phyloP scores from a whole-genome alignment of 148 eudicot genomes.

The Rhododendron ovatum region DNA sequence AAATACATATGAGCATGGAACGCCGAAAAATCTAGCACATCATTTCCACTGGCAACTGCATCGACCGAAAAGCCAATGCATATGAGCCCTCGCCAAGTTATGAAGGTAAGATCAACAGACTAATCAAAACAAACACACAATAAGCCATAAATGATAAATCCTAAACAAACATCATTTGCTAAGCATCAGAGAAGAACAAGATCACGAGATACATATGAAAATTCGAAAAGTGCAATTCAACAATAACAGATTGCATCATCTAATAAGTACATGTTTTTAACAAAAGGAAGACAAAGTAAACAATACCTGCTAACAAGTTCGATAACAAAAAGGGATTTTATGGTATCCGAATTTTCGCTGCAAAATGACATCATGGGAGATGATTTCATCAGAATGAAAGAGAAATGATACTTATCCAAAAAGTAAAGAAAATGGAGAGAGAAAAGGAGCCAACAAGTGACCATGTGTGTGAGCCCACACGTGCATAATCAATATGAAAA shows the following conservation, averaged over 20 bases:
- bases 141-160: neutral
- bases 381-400: conserved; percentile 10
- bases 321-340: conserved; percentile 85
- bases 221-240: neutral
- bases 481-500: neutral
- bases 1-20: neutral
- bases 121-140: neutral
- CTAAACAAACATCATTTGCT: neutral
- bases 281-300: neutral
- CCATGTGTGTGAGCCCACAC: neutral
- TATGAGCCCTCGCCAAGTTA: neutral
- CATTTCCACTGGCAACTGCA: neutral
- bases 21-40: no score
- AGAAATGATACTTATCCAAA: neutral
- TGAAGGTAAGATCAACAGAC: neutral
- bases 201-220: neutral
- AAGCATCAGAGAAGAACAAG: neutral
- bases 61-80: neutral
- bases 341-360: conserved; percentile 61
- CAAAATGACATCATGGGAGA: conserved; percentile 19
- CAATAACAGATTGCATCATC: neutral
- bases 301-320: conserved; percentile 90
- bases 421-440: neutral
- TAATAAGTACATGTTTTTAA: neutral
- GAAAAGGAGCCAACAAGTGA: neutral